Evolutionary conservation across 768 basidiomycete genomes (phyloP).

Genomic region (Pleurotus platypus): DNA sequence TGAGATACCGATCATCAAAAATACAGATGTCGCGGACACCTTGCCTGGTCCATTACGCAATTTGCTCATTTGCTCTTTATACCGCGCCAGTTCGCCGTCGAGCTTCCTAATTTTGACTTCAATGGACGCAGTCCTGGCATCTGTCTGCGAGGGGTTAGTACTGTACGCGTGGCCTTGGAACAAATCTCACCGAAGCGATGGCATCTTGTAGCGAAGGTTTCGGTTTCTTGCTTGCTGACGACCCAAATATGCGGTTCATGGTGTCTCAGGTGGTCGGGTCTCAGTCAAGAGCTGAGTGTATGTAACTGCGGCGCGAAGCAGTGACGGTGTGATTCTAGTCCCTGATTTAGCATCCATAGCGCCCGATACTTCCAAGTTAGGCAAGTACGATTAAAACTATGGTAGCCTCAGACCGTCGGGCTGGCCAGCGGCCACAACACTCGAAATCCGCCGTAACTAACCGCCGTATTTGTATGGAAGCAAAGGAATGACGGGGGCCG

Average conservation of each 20-base stretch:
- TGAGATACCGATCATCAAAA: slow-evolving; percentile 1
- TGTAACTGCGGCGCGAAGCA: not conserved
- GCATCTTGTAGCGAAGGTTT: slow-evolving; percentile 88
- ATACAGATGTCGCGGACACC: slow-evolving; percentile 38
- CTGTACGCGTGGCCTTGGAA: slow-evolving; percentile 6
- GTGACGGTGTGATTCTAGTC: not conserved
- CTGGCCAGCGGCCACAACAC: too few relatives aligned
- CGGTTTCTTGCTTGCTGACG: slow-evolving; percentile 73
- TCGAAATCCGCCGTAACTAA: not conserved
- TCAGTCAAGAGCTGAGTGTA: not conserved
- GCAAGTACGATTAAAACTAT: not conserved
- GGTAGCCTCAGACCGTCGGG: not conserved
- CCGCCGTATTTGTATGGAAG: not conserved
- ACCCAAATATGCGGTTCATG: slow-evolving; percentile 88
- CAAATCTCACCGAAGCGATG: slow-evolving; percentile 70
- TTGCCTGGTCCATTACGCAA: slow-evolving; percentile 93
- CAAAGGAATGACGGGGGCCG: not conserved
- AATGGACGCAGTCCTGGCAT: slow-evolving; percentile 78
- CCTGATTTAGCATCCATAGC: slow-evolving; percentile 3
- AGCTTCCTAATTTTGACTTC: slow-evolving; percentile 98
- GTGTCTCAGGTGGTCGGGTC: not conserved
- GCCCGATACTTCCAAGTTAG: slow-evolving; percentile 8
- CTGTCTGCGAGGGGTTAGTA: slow-evolving; percentile 54
- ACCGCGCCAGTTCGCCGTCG: slow-evolving; percentile 86
- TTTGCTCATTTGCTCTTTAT: slow-evolving; percentile 96